Percentiles rank a stretch among this genome's conserved stretches.
Evolutionary conservation across 75 land plant species (phyloP).

Genomic region (Pinus tabuliformis): DNA sequence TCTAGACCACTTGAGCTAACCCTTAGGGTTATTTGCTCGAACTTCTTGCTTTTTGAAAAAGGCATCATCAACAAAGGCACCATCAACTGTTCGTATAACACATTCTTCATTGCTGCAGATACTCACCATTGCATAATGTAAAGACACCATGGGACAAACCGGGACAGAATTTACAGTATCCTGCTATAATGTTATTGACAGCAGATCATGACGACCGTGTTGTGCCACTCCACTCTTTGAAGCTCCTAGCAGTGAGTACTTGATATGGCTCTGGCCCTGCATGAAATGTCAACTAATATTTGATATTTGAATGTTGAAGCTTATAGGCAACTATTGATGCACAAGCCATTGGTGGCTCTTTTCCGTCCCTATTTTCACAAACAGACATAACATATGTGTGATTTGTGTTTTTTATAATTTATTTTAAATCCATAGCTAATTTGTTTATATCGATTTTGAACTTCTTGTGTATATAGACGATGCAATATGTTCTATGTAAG

Average conservation of each 20-base stretch:
- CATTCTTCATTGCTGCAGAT: slow-evolving; percentile 38
- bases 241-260: slow-evolving; percentile 78
- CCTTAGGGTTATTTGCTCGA: no score
- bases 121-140: slow-evolving; percentile 98
- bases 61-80: not conserved
- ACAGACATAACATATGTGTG: not conserved
- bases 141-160: slow-evolving; percentile 79
- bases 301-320: not conserved
- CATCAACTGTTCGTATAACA: not conserved
- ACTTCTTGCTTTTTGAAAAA: not conserved
- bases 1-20: no score
- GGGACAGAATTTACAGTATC: slow-evolving; percentile 55
- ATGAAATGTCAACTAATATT: not conserved
- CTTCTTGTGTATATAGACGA: slow-evolving; percentile 45
- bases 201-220: slow-evolving; percentile 99
- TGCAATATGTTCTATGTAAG: slow-evolving; percentile 85
- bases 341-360: not conserved
- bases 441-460: not conserved
- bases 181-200: slow-evolving; percentile 87
- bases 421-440: not conserved
- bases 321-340: not conserved
- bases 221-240: slow-evolving; percentile 92
- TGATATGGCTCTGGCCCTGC: not conserved
- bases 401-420: no score
- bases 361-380: not conserved